Percentiles rank a stretch among this genome's conserved stretches.
Evolutionary conservation across 2,329 filamentous ascomycete species (phyloP).

Genomic region (Aspergillaceae sp.): DNA sequence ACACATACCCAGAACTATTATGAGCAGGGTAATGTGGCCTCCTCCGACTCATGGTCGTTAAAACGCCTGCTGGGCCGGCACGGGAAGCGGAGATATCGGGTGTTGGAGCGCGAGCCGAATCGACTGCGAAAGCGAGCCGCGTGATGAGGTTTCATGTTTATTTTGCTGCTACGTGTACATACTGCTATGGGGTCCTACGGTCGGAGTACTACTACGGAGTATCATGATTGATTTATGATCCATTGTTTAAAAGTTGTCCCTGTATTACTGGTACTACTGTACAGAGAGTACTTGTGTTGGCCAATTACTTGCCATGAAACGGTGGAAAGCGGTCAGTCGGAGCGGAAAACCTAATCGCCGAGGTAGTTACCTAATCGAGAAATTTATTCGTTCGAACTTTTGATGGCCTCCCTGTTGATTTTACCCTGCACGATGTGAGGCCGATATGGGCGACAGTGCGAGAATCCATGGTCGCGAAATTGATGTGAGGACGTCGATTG

Average conservation of each 20-base stretch:
- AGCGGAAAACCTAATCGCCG: background rate
- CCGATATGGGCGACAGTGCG: background rate
- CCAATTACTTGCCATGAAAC: too few relatives aligned
- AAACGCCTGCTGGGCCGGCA: constrained; percentile 18
- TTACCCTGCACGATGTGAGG: background rate
- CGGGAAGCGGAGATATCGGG: constrained; percentile 21
- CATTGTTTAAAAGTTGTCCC: too few relatives aligned
- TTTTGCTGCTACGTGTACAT: background rate
- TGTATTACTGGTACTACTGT: too few relatives aligned
- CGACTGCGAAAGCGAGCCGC: constrained; percentile 19
- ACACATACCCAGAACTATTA: background rate
- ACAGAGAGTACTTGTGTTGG: too few relatives aligned
- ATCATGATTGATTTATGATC: too few relatives aligned
- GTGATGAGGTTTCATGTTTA: background rate
- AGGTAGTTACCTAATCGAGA: background rate
- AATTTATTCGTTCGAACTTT: background rate
- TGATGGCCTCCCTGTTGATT: background rate
- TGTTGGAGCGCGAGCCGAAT: constrained; percentile 24
- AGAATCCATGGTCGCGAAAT: background rate
- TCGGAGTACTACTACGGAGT: too few relatives aligned
- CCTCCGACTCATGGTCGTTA: constrained; percentile 19
- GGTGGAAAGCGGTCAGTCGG: background rate
- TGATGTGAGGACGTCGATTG: background rate
- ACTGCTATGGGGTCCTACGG: background rate
- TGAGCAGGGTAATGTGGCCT: background rate